A percentile compares a stretch with the other conserved stretches of the same genome.
Evolutionary conservation across 2,329 filamentous ascomycete species (phyloP).

Genomic region (Xylariaceae sp.): DNA sequence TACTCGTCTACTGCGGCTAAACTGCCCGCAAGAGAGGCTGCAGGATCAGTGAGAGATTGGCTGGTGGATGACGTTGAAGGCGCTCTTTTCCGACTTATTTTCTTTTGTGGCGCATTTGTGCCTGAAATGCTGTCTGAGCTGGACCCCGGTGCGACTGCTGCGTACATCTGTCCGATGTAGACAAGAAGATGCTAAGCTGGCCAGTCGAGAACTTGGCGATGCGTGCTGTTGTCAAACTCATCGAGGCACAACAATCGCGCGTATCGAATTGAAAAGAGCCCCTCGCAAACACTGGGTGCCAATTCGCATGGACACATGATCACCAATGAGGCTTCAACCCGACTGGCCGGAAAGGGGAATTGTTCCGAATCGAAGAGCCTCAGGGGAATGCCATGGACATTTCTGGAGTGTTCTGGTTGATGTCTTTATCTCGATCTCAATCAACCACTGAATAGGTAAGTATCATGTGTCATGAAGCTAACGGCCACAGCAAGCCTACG

Average conservation of each 20-base stretch:
- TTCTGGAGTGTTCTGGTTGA: too few species aligned
- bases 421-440: too few species aligned
- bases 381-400: not conserved
- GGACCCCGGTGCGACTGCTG: not conserved
- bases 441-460: too few species aligned
- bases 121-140: not conserved
- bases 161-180: not conserved
- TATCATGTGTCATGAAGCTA: too few species aligned
- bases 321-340: too few species aligned
- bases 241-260: not conserved
- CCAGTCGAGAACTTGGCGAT: not conserved
- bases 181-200: not conserved
- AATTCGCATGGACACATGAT: too few species aligned
- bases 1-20: not conserved
- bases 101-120: not conserved
- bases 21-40: not conserved
- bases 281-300: too few species aligned
- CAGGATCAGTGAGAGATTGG: not conserved
- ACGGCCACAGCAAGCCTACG: too few species aligned
- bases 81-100: not conserved
- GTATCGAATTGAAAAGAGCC: not conserved
- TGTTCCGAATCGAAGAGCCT: not conserved
- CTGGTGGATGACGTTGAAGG: not conserved
- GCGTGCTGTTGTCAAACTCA: not conserved
- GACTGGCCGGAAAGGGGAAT: not conserved